Evolutionary conservation across 2,329 filamentous ascomycete genomes (phyloP).

Genomic region (Davidsoniella eucalypti): DNA sequence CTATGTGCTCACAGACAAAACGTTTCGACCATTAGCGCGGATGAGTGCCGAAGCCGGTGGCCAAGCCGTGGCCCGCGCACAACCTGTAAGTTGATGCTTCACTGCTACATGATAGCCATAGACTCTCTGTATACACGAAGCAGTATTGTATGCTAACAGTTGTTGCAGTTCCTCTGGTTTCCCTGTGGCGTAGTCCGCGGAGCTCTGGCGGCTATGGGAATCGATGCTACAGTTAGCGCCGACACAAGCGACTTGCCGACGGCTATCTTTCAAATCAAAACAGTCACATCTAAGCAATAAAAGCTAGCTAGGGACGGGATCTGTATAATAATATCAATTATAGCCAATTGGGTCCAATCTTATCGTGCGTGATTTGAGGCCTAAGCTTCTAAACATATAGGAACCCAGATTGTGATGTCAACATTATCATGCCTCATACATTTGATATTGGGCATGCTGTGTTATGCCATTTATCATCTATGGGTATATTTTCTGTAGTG

Average conservation of each 20-base stretch:
- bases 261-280: constrained; percentile 94
- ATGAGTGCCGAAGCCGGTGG: constrained; percentile 74
- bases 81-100: constrained; percentile 46
- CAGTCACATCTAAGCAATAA: constrained; percentile 45
- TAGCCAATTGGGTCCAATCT: neutral
- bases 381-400: no score
- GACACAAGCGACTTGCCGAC: constrained; percentile 74
- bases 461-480: no score
- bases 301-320: neutral
- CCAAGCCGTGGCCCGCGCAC: constrained; percentile 56
- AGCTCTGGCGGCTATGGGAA: constrained; percentile 79
- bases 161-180: constrained; percentile 70
- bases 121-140: neutral
- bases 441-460: no score
- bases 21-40: constrained; percentile 72
- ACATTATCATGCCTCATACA: no score
- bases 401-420: no score
- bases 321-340: no score
- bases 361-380: neutral
- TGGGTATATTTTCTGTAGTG: no score
- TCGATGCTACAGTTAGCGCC: constrained; percentile 79
- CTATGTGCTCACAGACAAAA: constrained; percentile 86
- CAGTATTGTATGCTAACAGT: neutral
- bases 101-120: constrained; percentile 9
- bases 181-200: constrained; percentile 86